Base-by-base conservation (phyloP, 106 monocot species). In the Ottelia alismoides region DNA sequence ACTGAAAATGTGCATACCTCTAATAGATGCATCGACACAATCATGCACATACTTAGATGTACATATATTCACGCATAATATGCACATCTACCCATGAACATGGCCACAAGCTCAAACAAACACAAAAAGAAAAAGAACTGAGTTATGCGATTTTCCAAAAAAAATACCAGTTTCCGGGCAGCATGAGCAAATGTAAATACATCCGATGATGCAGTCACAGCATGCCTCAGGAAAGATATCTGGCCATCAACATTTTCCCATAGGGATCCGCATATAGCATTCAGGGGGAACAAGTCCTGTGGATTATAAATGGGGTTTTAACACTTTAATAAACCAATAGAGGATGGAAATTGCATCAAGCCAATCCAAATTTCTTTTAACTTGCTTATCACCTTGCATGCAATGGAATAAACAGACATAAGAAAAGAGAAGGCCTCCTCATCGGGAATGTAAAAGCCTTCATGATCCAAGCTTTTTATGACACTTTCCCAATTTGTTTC, bases 221-320 rank as follows among this genome's bases (percentile, higher is more conserved):
- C 90, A 71, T 98, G 65, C 72, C 56, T 98, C 55, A 98, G 55
- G 28, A 98, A 90, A 57, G 98, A 98, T 62, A 98, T 53, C 24
- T 98, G 98, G 21, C 98, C 89, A 64, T 90, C 90, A 48, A 78
- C 60, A 83, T 98, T 98, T 58, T 77, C 68, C 89, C 98, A 98
- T 12, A 90, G 55, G 60, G 70, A 77, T 20, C 90, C 82, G 73
- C 85, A 90, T 55, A 98, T 54, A 44, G 82, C 65, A 72, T 80
- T 68, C 5, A 98, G 80, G 11, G 98, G 98, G 58, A 98, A 98
- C 45, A 79, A 85, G 55, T 74, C 79, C 98, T 98, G 67, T 48
- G 19, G 14, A 28, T 12, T 16, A 43, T 43, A 43, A 16, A 43
- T 7, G 6, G 40, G 0, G 51, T 32, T 2, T 20, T 57, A 22